Evolutionary conservation across 2,329 filamentous ascomycete species (phyloP).

Genomic region (Blastomyces silverae): DNA sequence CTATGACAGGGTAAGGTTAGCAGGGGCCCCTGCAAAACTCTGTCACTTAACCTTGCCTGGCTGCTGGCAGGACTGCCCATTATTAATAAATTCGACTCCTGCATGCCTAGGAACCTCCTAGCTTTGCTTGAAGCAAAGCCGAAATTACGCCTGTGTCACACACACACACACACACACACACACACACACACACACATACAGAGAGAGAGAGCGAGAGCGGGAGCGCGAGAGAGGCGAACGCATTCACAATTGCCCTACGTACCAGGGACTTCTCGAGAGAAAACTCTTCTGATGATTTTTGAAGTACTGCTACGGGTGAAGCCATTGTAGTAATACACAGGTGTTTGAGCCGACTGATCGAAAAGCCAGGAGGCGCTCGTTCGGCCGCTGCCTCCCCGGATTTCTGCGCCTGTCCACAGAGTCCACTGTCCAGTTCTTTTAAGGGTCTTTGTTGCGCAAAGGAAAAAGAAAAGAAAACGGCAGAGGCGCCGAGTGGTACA

Average conservation of each 20-base stretch:
- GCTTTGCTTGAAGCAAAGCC: not conserved
- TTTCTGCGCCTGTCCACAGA: not conserved
- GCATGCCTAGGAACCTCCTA: too few relatives aligned
- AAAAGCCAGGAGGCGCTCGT: not conserved
- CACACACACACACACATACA: too few relatives aligned
- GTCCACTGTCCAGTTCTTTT: too few relatives aligned
- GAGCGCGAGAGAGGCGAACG: not conserved
- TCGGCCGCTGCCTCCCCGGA: not conserved
- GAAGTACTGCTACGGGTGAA: not conserved
- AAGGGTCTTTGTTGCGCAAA: not conserved
- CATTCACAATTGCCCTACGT: too few relatives aligned
- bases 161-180: too few relatives aligned
- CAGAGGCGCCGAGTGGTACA: slow-evolving; percentile 7
- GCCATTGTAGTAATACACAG: slow-evolving; percentile 1
- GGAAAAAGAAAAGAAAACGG: not conserved
- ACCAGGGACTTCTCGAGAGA: not conserved
- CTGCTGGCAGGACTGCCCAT: too few relatives aligned
- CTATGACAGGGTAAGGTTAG: too few relatives aligned
- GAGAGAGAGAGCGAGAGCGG: too few relatives aligned
- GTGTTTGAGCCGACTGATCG: not conserved
- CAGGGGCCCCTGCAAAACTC: too few relatives aligned
- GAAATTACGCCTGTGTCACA: not conserved
- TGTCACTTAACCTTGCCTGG: too few relatives aligned
- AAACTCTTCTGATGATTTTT: too few relatives aligned
- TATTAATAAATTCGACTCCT: too few relatives aligned